A percentile compares a stretch with the other conserved stretches of the same genome.
These are phyloP conservation scores for Kwoniella europaea DNA, from an alignment of 768 basidiomycete genomes.

Conservation along the genomic window DNA sequence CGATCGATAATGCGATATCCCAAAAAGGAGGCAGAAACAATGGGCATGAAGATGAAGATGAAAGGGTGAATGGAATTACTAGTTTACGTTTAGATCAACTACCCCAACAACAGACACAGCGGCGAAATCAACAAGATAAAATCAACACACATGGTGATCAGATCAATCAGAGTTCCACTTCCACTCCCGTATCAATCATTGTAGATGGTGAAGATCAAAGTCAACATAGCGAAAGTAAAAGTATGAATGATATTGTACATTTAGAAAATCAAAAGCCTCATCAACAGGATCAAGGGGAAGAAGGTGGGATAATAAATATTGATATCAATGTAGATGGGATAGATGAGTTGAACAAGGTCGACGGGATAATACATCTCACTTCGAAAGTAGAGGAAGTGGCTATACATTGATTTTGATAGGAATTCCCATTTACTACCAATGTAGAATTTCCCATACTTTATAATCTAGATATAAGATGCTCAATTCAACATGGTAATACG, in stretches of 20 bases:
- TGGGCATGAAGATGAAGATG: background rate
- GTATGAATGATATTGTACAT: background rate
- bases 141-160: background rate
- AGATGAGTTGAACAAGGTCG: background rate
- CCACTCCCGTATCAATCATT: too few relatives aligned
- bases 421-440: background rate
- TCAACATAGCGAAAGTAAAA: background rate
- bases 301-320: background rate
- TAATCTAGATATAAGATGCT: too few relatives aligned
- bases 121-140: background rate
- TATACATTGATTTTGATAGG: background rate
- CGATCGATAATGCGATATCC: background rate
- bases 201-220: too few relatives aligned
- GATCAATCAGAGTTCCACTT: background rate
- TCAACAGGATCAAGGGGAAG: background rate
- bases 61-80: background rate
- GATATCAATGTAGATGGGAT: background rate
- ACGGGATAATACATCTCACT: background rate
- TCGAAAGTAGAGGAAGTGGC: background rate
- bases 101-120: background rate
- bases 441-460: too few relatives aligned
- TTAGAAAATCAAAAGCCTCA: background rate
- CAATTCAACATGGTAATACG: too few relatives aligned
- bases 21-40: too few relatives aligned
- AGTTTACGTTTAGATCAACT: background rate